Base-by-base conservation (phyloP, 495 filamentous ascomycete species). In the Glarea lozoyensis region DNA sequence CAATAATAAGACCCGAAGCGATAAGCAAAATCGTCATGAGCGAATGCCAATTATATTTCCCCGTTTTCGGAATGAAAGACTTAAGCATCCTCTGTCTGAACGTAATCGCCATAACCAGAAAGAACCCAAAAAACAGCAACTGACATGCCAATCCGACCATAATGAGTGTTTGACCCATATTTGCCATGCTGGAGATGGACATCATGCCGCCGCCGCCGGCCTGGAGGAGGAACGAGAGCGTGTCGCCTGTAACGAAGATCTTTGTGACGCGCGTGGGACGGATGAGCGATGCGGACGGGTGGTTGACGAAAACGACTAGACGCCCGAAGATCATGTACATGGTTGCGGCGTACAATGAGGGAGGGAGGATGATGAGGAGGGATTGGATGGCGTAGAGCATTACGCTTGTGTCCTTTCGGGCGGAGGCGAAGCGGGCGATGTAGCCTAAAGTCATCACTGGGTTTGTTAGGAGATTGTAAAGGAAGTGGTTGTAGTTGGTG, bases 311-410 rank as follows among this genome's bases (percentile, higher is more conserved):
- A 15, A 55, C 23, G 16, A 73, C 66, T 4, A 76, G 54, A 1
- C 73, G 65, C 0, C 65, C 72, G 3, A 72, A 59, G 19, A 63
- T 60, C 72, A 75, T 77, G 51, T 77, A 74, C 31, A 76, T 72
- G 1, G 65, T 66, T 0, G 71, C 72, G 6, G 72, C 69, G 45
- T 67, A 72, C 5, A 75, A 56, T 0, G 72, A 69, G 7, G 72
- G 73, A 0, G 68, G 69, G 42, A 50, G 50, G 1, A 74, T 56
- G 11, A 73, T 56, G n/a, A 72, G 46, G 10, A 66, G 52, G 6
- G 59, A 60, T 50, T 75, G 69, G 29, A 62, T 59, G 19, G 69
- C 52, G 49, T 72, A 79, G 0, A 68, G 67, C 3, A 53, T 48
- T 6, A 62, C 22, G 15, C 64, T 60, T 0, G 27, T 18, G 3